Evolutionary conservation across 1,284 basidiomycete genomes (phyloP).

Genomic region (Cryptococcus sp.): DNA sequence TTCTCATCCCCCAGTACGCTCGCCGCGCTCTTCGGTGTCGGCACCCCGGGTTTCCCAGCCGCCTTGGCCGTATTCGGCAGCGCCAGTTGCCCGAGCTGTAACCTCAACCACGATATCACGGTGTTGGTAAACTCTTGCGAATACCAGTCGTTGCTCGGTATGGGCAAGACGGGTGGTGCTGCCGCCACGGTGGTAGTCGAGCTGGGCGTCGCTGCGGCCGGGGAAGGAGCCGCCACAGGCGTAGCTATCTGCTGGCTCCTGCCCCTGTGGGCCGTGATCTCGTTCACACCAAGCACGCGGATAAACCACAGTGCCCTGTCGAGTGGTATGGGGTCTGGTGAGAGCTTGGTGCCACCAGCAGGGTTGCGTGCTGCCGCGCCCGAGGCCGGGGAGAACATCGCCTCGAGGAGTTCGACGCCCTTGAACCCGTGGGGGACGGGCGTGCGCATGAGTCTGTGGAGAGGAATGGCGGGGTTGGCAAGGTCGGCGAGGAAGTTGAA

Average conservation of each 20-base stretch:
- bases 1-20: constrained; percentile 50
- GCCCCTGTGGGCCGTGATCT: constrained; percentile 70
- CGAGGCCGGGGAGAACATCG: constrained; percentile 59
- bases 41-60: constrained; percentile 52
- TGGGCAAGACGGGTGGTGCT: constrained; percentile 19
- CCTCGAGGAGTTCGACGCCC: constrained; percentile 84
- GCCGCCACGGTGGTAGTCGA: constrained; percentile 43
- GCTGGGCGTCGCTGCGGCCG: constrained; percentile 36
- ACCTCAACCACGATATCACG: constrained; percentile 82
- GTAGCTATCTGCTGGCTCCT: constrained; percentile 18
- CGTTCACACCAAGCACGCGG: constrained; percentile 88
- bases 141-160: constrained; percentile 75
- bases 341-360: constrained; percentile 21
- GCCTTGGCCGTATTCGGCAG: constrained; percentile 74
- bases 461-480: constrained; percentile 80
- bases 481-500: constrained; percentile 88
- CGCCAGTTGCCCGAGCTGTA: constrained; percentile 78
- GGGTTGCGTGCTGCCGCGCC: constrained; percentile 12
- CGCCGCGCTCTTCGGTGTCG: constrained; percentile 45
- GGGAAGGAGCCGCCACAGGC: constrained; percentile 23
- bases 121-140: constrained; percentile 85
- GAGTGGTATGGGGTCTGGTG: constrained; percentile 69
- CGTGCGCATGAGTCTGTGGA: constrained; percentile 75
- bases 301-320: constrained; percentile 93
- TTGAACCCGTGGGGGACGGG: constrained; percentile 91